Evolutionary conservation across 805 yeast species (phyloP).

Genomic region (Barnettozyma pratensis): DNA sequence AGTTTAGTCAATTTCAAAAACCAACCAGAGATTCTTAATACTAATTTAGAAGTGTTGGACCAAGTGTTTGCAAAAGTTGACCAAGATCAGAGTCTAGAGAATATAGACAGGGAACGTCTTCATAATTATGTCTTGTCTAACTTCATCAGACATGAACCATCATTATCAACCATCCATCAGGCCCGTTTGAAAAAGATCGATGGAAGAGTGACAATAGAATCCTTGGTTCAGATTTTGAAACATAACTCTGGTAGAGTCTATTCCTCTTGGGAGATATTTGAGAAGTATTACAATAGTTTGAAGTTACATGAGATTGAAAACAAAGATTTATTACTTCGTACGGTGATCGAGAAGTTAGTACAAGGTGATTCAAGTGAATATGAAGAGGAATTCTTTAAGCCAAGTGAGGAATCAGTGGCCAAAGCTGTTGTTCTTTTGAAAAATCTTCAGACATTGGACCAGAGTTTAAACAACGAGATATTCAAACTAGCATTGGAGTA

Average conservation of each 20-base stretch:
- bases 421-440: conserved; percentile 1
- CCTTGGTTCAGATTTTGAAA: conserved; percentile 31
- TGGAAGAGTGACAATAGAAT: conserved; percentile 16
- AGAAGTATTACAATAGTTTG: conserved; percentile 22
- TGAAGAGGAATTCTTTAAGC: conserved; percentile 9
- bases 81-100: neutral
- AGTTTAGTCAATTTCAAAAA: neutral
- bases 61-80: conserved; percentile 6
- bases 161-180: conserved; percentile 27
- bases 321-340: conserved; percentile 23
- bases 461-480: neutral
- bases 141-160: conserved; percentile 26
- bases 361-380: conserved; percentile 7
- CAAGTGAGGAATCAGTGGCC: neutral
- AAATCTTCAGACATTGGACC: neutral
- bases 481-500: conserved; percentile 2
- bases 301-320: conserved; percentile 5
- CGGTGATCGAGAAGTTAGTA: conserved; percentile 27
- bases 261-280: conserved; percentile 43
- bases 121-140: conserved; percentile 20
- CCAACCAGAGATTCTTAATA: neutral
- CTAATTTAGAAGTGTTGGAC: neutral
- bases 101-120: conserved; percentile 6
- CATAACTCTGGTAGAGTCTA: conserved; percentile 50
- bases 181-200: conserved; percentile 23